Percentiles rank a stretch among this genome's conserved stretches.
Conservation (phyloP, 2,329 filamentous ascomycete species). For the Hypomyces perniciosus region DNA sequence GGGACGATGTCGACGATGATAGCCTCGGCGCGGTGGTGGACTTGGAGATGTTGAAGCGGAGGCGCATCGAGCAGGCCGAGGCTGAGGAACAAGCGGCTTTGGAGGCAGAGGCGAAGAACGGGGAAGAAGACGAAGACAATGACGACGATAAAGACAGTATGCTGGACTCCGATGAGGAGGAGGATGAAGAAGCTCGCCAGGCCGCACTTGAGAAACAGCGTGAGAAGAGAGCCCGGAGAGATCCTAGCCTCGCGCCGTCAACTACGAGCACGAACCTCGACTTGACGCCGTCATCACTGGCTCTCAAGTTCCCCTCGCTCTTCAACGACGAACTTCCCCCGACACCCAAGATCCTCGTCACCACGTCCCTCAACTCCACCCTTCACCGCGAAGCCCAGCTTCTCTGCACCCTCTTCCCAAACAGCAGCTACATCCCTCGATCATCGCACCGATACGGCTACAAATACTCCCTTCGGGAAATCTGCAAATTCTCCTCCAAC, state of each 20-base stretch:
- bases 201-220: slow-evolving; percentile 38
- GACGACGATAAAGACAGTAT: slow-evolving; percentile 70
- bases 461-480: slow-evolving; percentile 90
- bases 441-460: slow-evolving; percentile 77
- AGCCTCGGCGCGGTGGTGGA: slow-evolving; percentile 51
- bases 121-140: slow-evolving; percentile 47
- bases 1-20: slow-evolving; percentile 70
- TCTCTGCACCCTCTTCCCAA: slow-evolving; percentile 78
- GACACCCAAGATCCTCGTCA: slow-evolving; percentile 81
- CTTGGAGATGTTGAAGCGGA: slow-evolving; percentile 52
- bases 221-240: slow-evolving; percentile 39
- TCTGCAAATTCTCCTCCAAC: slow-evolving; percentile 76
- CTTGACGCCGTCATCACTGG: slow-evolving; percentile 53
- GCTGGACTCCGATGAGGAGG: slow-evolving; percentile 60
- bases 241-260: slow-evolving; percentile 50
- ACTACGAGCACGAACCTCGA: slow-evolving; percentile 60
- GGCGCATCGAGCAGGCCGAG: slow-evolving; percentile 48
- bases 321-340: slow-evolving; percentile 54
- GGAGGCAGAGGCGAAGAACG: slow-evolving; percentile 36
- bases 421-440: slow-evolving; percentile 78
- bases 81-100: slow-evolving; percentile 44
- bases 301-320: slow-evolving; percentile 56
- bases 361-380: slow-evolving; percentile 82
- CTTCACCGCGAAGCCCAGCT: slow-evolving; percentile 77
- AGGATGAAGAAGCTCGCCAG: slow-evolving; percentile 43